Evolutionary conservation across 371 early-diverging fungal species (phyloP).

Genomic region (Capillidium heterosporum): DNA sequence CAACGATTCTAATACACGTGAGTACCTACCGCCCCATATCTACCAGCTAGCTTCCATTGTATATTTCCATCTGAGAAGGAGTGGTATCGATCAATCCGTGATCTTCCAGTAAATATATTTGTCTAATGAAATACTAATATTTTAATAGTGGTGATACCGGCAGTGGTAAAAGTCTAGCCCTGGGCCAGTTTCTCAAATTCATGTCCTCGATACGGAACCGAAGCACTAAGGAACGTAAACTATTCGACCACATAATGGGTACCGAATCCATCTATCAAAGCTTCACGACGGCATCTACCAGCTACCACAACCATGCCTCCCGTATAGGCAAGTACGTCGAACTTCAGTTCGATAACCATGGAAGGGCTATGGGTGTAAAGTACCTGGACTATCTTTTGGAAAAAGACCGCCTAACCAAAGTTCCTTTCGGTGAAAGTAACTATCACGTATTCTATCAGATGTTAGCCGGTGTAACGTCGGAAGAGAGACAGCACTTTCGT

Average conservation of each 20-base stretch:
- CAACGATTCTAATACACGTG: conserved; percentile 4
- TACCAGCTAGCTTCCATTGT: conserved; percentile 40
- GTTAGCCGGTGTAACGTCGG: conserved; percentile 31
- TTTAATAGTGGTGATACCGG: conserved; percentile 66
- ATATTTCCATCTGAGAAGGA: conserved; percentile 62
- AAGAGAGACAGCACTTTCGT: conserved; percentile 26
- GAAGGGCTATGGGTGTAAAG: conserved; percentile 74
- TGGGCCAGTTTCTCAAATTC: conserved; percentile 35
- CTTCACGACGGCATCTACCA: conserved; percentile 73
- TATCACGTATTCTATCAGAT: conserved; percentile 88
- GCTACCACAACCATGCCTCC: conserved; percentile 58
- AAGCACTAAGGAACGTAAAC: conserved; percentile 56
- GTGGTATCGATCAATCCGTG: conserved; percentile 64
- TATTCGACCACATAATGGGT: conserved; percentile 52
- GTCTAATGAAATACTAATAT: background rate
- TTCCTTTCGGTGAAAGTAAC: conserved; percentile 43
- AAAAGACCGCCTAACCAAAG: conserved; percentile 45
- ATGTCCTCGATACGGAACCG: conserved; percentile 45
- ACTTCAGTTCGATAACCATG: conserved; percentile 73
- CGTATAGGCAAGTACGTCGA: conserved; percentile 78
- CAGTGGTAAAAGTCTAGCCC: conserved; percentile 67
- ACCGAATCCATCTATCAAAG: conserved; percentile 53
- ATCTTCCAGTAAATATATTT: conserved; percentile 37
- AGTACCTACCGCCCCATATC: conserved; percentile 25
- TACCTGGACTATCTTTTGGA: conserved; percentile 83